Conservation (phyloP, 192 early-diverging fungal species). For the Rhizoclosmatium sp. region DNA sequence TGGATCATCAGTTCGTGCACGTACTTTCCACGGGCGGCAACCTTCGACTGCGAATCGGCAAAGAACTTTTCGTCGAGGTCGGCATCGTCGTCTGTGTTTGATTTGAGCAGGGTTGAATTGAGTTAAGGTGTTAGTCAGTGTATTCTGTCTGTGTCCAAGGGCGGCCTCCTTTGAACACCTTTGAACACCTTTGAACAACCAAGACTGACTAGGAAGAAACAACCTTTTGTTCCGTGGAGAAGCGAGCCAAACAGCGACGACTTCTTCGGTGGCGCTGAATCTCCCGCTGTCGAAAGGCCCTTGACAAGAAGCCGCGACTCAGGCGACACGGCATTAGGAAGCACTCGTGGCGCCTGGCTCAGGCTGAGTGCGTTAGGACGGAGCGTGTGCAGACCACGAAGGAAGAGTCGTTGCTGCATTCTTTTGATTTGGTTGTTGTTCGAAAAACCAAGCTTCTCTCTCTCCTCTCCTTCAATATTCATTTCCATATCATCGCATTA, state of each 20-base stretch:
- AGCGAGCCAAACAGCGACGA: conserved; percentile 71
- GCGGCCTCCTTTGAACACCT: conserved; percentile 70
- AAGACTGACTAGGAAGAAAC: background rate
- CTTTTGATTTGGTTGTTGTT: no score
- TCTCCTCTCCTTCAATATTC: no score
- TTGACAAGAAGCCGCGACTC: no score
- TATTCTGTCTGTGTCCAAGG: background rate
- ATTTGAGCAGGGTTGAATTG: background rate
- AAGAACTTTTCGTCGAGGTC: background rate
- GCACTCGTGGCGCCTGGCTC: no score
- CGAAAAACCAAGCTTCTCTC: no score
- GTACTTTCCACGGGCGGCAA: conserved; percentile 67
- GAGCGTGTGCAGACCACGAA: no score
- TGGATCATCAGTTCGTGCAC: conserved; percentile 90
- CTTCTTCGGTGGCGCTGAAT: conserved; percentile 3
- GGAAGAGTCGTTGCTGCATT: no score
- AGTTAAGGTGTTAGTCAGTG: background rate
- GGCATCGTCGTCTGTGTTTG: conserved; percentile 40
- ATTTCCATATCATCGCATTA: no score
- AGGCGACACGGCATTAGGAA: no score
- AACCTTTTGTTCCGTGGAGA: conserved; percentile 54
- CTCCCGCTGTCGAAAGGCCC: no score
- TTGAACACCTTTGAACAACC: conserved; percentile 62
- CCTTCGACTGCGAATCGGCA: conserved; percentile 3
- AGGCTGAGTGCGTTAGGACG: no score